Conservation (phyloP, 2,329 filamentous ascomycete species). For the Xylariomycetidae sp. region DNA sequence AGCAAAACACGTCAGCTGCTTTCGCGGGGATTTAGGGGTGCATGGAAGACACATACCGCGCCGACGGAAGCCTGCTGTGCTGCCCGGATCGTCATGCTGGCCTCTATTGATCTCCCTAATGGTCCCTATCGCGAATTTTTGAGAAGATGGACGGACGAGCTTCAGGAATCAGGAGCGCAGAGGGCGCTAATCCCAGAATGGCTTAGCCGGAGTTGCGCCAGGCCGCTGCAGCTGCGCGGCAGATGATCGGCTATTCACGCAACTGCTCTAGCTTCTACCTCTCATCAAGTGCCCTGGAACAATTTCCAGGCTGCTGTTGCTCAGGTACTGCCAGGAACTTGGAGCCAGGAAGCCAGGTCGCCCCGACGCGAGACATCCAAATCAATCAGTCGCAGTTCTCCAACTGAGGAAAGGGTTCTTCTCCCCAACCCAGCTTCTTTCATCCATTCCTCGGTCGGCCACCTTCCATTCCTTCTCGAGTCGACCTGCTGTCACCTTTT, state of each 20-base stretch:
- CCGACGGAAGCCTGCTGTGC: constrained; percentile 46
- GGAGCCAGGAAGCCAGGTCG: no score
- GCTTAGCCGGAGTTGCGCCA: not conserved
- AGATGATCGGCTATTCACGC: constrained; percentile 5
- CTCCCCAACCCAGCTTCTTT: constrained; percentile 3
- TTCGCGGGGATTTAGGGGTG: not conserved
- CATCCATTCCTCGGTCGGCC: constrained; percentile 3
- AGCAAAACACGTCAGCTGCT: not conserved
- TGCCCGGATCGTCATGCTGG: constrained; percentile 51
- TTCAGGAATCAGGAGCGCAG: not conserved
- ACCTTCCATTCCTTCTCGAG: constrained; percentile 3
- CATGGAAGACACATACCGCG: constrained; percentile 36
- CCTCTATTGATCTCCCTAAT: constrained; percentile 21
- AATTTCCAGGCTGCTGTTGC: no score
- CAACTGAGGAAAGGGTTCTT: no score
- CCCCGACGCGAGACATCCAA: no score
- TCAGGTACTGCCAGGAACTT: no score
- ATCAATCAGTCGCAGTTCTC: no score
- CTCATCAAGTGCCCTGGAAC: no score
- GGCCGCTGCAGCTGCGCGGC: not conserved
- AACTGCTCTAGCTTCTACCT: no score
- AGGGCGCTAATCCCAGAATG: constrained; percentile 1
- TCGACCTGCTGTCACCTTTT: not conserved
- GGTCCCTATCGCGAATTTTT: constrained; percentile 13
- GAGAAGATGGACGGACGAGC: constrained; percentile 2